A percentile compares a stretch with the other conserved stretches of the same genome.
phyloP scores from a whole-genome alignment of 2,329 filamentous ascomycete species.

The Ophiostoma angusticollis region DNA sequence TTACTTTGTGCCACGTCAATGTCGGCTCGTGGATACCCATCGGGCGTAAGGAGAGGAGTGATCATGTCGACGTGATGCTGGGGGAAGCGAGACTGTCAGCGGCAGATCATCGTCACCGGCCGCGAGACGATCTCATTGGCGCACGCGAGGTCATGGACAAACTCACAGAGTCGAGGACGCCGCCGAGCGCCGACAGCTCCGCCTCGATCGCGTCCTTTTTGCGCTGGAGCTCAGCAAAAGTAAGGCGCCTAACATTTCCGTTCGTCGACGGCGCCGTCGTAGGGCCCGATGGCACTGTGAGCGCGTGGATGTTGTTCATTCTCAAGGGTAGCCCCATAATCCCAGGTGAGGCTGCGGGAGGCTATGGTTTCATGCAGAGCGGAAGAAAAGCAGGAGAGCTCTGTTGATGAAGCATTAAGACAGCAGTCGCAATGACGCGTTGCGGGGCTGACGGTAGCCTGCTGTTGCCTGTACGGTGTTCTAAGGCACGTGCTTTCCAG shows the following conservation, averaged over 20 bases:
- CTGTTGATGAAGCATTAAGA: too few species aligned
- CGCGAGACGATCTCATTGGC: too few species aligned
- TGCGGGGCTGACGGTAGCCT: too few species aligned
- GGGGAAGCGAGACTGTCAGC: neutral
- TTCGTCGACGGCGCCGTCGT: constrained; percentile 48
- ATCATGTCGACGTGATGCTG: constrained; percentile 92
- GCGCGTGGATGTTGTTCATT: constrained; percentile 46
- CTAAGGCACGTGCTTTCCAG: too few species aligned
- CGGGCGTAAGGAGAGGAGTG: constrained; percentile 71
- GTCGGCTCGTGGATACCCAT: constrained; percentile 86
- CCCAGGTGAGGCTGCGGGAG: neutral
- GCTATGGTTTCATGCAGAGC: too few species aligned
- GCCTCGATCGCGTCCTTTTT: constrained; percentile 77
- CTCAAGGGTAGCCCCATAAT: constrained; percentile 24
- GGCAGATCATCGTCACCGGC: constrained; percentile 7
- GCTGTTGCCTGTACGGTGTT: too few species aligned
- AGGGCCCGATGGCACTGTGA: constrained; percentile 59
- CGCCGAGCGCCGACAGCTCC: constrained; percentile 72
- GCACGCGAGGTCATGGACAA: too few species aligned
- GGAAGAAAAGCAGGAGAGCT: too few species aligned
- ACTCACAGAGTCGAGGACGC: constrained; percentile 76
- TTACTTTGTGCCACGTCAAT: constrained; percentile 90
- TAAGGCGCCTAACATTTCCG: constrained; percentile 49
- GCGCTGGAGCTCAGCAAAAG: constrained; percentile 65
- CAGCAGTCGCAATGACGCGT: too few species aligned